Base-by-base conservation (phyloP, 257 asterid species). In the Solanum ahanhuiri region DNA sequence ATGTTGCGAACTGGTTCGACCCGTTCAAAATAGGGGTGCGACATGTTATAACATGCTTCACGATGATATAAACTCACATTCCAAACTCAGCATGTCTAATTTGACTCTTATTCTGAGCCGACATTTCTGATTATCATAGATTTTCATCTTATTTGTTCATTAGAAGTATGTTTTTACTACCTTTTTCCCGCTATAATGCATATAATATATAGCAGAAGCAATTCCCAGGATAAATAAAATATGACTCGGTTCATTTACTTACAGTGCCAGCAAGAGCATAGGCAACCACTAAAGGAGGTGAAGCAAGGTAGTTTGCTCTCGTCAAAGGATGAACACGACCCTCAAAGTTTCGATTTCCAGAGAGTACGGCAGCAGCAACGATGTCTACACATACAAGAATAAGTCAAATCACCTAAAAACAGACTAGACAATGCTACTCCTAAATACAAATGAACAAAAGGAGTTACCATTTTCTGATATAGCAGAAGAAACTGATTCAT, bases 251-350 rank as follows among this genome's bases (percentile, higher is more conserved):
- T 12, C 84, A 81, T 77, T 86, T 37, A 91, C 97, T 85, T 87
- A 96, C 98, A 88, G 98, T 95, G 90, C 99, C 99, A 90, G 99
- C 97, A 89, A 96, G 98, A 48, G 99, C 99, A 91, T 96, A 96
- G 31, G 98, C 99, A 85, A 96, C 99, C 86, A 96, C 99, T 33
- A 96, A 91, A 84, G 99, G 99, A 87, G 99, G 99, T 86, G 99
- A 96, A 86, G 99, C 98, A 85, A 96, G 98, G 90, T 96, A 96
- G 88, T 96, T 96, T 63, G 98, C 98, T 88, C 99, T 93, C 30
- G 98, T 96, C 91, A 95, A 91, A 57, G 99, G 90, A 87, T 95
- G 99, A 86, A 95, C 99, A 87, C 99, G 98, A 12, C 98, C 99
- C 93, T 95, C 99, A 58, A 96, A 95, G 85, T 96, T 96, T 85